Evolutionary conservation across 2,329 filamentous ascomycete genomes (phyloP), one percentile per base, ranked within the genome.

Genomic region (Truncatella angustata): DNA sequence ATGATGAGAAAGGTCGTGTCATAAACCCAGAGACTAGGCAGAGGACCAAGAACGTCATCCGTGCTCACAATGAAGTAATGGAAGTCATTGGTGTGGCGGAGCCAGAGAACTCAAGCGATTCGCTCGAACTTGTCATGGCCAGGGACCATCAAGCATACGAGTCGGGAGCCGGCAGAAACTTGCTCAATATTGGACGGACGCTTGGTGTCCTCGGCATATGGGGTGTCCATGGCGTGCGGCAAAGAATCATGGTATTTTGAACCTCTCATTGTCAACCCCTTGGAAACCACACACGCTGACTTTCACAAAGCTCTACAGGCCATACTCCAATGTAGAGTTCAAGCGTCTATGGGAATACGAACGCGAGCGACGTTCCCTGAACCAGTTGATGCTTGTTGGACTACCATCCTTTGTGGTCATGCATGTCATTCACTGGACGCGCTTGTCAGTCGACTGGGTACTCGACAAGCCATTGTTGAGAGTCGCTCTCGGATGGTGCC

Each of bases 31-130:
- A 77, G 48, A 82, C 79, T 1, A 80, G 77, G 59, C 69, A 71
- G 11, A 75, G 82, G 56, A 83, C 82, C 56, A 74, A 76, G 45
- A 77, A 81, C 53, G 75, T 84, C 28, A 79, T 85, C 23, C 73
- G 81, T 48, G 76, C 81, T 9, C 81, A 85, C 59, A 85, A 85
- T 57, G 81, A 85, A 56, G 81, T 85, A 3, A 85, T 85, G 81
- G 73, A 77, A 16, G 80, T 83, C 9, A 84, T 85, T 35, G 81
- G 81, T 4, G 81, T 84, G 4, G 81, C 81, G 7, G 81, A 85
- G 58, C 78, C 80, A 12, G 81, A 84, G 49, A 76, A 74, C 47
- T 66, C 67, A 4, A 70, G 72, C 4, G 67, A 69, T 4, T 71
- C 76, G 48, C 63, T 66, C 5, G 73, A 76, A 36, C 14, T 49